phyloP scores from a whole-genome alignment of 805 yeast genomes.

The Ogataea saltuana region DNA sequence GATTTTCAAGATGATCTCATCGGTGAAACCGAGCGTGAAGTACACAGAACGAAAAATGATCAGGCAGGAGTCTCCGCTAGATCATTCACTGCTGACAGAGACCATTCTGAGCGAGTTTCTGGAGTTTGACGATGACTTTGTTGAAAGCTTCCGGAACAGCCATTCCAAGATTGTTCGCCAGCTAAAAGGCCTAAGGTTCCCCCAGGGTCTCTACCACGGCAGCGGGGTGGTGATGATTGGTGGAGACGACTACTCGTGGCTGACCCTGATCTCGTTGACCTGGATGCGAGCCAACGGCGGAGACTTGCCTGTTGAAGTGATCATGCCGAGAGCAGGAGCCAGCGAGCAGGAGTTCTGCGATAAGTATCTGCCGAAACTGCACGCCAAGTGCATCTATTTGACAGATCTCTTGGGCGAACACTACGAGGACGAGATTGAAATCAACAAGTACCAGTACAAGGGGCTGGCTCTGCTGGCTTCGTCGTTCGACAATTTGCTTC shows the following conservation, averaged over 20 bases:
- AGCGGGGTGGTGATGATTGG: constrained; percentile 64
- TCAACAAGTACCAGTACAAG: constrained; percentile 38
- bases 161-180: constrained; percentile 44
- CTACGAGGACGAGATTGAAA: constrained; percentile 24
- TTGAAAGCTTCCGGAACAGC: constrained; percentile 42
- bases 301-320: constrained; percentile 46
- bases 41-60: constrained; percentile 16
- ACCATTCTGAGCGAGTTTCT: constrained; percentile 30
- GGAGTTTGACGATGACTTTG: constrained; percentile 44
- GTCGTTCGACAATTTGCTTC: constrained; percentile 47
- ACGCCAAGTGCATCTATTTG: constrained; percentile 43
- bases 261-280: constrained; percentile 48
- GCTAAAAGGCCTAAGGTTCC: constrained; percentile 38
- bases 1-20: constrained; percentile 23
- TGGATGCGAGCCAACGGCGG: constrained; percentile 50
- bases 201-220: constrained; percentile 43
- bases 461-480: constrained; percentile 44
- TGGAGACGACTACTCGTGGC: constrained; percentile 56
- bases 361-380: constrained; percentile 38
- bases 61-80: constrained; percentile 17
- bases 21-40: constrained; percentile 17
- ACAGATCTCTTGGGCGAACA: constrained; percentile 40
- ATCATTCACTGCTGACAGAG: constrained; percentile 17
- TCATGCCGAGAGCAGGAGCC: constrained; percentile 40
- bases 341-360: constrained; percentile 43